phyloP scores from a whole-genome alignment of 176 grass and related monocot species.

The Carex littledalei region DNA sequence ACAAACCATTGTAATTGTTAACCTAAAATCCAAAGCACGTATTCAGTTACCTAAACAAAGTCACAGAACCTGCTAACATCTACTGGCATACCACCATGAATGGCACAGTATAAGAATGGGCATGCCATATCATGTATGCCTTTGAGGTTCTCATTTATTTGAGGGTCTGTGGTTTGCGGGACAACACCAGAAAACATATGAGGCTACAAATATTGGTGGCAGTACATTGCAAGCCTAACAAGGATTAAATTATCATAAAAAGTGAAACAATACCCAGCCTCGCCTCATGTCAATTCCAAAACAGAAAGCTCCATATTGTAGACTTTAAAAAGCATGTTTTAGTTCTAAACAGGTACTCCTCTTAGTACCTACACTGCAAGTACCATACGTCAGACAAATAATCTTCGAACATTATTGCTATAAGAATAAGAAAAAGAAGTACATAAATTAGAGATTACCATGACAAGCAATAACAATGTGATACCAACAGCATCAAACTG shows the following conservation, averaged over 20 bases:
- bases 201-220: neutral
- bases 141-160: neutral
- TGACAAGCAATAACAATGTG: slow-evolving; percentile 16
- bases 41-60: neutral
- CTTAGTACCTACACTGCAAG: neutral
- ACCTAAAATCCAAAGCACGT: neutral
- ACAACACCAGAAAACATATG: neutral
- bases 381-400: neutral
- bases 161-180: neutral
- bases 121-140: neutral
- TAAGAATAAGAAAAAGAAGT: neutral
- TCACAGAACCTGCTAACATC: neutral
- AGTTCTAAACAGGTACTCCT: slow-evolving; percentile 3
- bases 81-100: neutral
- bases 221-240: neutral
- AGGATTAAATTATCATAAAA: slow-evolving; percentile 1
- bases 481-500: slow-evolving; percentile 21
- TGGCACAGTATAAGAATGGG: neutral
- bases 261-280: neutral
- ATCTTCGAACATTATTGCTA: neutral
- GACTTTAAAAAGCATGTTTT: slow-evolving; percentile 17
- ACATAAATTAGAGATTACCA: neutral
- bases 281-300: neutral
- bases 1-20: slow-evolving; percentile 1
- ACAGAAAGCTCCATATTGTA: slow-evolving; percentile 10